Evolutionary conservation across 768 basidiomycete species (phyloP), one percentile per base, ranked within the genome.

Genomic region (Crepidotus variabilis): DNA sequence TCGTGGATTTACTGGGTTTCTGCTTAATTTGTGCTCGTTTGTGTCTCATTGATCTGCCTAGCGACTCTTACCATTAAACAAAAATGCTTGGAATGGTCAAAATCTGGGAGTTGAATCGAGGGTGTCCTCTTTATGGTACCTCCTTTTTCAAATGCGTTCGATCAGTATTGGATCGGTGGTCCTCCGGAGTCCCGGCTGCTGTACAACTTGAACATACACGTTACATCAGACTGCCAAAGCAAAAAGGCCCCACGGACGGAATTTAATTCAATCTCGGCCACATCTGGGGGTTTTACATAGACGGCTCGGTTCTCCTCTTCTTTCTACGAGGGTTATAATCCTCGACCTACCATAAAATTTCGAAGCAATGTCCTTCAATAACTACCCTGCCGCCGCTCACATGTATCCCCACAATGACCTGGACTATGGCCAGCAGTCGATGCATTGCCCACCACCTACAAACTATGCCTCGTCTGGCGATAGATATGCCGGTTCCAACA

Each of bases 171-270:
- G 61, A 67, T 62, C 61, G 60, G 62, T 60, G 59, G 52, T 52
- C 57, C 36, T 56, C 63, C 64, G 65, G 64, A 61, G 36, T 57
- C 59, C 63, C 65, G 65, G 66, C 62, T 63, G 51, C 55, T 43
- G 57, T 36, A 57, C 61, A 67, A 61, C 63, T 65, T 53, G 63
- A 65, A 70, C 66, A 70, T 66, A 66, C 63, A 64, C 59, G 63
- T 65, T 67, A 66, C 65, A 71, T 69, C 65, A 69, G 66, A 66
- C 66, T 68, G 66, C 66, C 63, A 68, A 71, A 69, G 61, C 60
- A 67, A 67, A 61, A 68, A 64, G 55, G 63, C 63, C 63, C 67
- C 65, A 67, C 68, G 66, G 53, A 64, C 61, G 62, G 65, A 60
- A 61, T 68, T 67, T 64, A 65, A 64, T 65, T 60, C 58, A 63